Conservation (phyloP, 108 stramenopile genomes). For the Tribonema minus region DNA sequence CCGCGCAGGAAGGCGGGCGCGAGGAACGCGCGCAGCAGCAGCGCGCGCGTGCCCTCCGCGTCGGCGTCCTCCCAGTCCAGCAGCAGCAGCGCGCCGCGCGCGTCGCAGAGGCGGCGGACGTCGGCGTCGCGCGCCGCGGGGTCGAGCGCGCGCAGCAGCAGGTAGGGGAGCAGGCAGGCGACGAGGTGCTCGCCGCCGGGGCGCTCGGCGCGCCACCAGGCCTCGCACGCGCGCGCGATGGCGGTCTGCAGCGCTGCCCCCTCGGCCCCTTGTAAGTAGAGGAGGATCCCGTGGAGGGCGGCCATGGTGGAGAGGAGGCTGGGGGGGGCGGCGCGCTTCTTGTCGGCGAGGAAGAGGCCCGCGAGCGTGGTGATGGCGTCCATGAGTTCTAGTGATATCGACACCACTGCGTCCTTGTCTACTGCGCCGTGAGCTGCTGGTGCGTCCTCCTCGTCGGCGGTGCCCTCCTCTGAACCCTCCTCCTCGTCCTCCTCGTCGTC, state of each 20-base stretch:
- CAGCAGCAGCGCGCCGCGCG: constrained; percentile 69
- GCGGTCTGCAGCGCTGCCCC: constrained; percentile 55
- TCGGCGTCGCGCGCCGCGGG: constrained; percentile 64
- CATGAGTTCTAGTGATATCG: neutral
- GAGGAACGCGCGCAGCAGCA: constrained; percentile 50
- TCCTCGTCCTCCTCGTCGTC: constrained; percentile 1
- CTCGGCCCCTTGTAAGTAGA: constrained; percentile 63
- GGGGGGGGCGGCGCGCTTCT: constrained; percentile 38
- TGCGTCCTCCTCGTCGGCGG: neutral
- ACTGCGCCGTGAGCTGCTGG: neutral
- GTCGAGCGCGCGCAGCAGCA: constrained; percentile 58
- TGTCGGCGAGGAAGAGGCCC: constrained; percentile 4
- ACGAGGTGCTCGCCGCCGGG: constrained; percentile 69
- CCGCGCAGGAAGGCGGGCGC: neutral
- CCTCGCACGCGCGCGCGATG: constrained; percentile 73
- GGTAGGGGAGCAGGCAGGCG: constrained; percentile 69
- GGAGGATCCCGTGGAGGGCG: constrained; percentile 65
- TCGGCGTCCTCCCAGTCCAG: constrained; percentile 80
- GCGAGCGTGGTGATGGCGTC: neutral
- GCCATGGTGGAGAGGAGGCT: constrained; percentile 64
- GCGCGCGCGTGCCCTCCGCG: constrained; percentile 51
- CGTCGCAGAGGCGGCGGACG: constrained; percentile 67
- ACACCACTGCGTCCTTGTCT: neutral
- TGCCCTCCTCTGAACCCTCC: neutral
- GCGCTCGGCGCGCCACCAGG: constrained; percentile 72